Conservation (phyloP, 331 rosid genomes). For the Pyrus hybrid region DNA sequence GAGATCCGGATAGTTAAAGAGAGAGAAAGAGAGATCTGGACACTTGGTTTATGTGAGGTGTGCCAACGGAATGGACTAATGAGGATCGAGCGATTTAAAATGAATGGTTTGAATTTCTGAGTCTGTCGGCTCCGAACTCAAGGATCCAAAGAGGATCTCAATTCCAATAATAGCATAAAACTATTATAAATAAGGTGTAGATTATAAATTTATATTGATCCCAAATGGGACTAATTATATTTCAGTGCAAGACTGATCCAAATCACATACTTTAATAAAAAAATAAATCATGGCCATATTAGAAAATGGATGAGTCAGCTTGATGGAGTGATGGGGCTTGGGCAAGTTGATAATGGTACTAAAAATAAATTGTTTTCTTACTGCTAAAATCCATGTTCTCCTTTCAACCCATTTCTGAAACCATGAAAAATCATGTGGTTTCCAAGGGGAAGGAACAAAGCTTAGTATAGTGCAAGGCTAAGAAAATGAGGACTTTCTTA, state of each 20-base stretch:
- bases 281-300: slow-evolving; percentile 5
- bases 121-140: no score
- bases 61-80: no score
- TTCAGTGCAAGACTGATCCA: slow-evolving; percentile 1
- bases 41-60: no score
- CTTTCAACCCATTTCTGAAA: neutral
- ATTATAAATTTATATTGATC: neutral
- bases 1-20: no score
- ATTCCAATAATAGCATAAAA: neutral
- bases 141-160: no score
- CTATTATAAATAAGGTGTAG: neutral
- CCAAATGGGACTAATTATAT: neutral
- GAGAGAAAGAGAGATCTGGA: no score
- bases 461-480: neutral
- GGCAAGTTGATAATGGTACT: neutral
- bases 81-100: no score
- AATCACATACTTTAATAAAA: slow-evolving; percentile 13
- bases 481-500: neutral
- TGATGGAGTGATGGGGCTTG: neutral
- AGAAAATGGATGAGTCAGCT: slow-evolving; percentile 8
- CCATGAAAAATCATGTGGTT: neutral
- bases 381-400: slow-evolving; percentile 10
- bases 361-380: neutral
- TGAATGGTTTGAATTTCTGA: no score
- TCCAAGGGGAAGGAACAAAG: neutral